Conservation (phyloP, 352 stramenopile genomes). For the Phytophthora europaea region DNA sequence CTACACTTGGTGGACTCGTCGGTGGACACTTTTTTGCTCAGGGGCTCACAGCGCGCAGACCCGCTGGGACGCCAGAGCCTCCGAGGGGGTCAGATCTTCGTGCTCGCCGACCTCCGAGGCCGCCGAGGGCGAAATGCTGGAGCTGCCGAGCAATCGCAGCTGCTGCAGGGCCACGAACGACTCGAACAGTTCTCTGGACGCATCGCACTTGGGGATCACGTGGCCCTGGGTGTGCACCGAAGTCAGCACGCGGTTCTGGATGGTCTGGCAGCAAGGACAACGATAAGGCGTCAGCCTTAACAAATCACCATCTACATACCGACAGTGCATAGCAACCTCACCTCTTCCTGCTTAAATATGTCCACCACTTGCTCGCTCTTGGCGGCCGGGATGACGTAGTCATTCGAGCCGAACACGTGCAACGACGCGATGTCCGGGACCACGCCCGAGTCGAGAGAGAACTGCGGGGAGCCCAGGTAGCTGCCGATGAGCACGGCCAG, state of each 20-base stretch:
- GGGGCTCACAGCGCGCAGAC: constrained; percentile 32
- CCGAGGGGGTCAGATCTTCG: constrained; percentile 31
- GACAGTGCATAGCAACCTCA: constrained; percentile 19
- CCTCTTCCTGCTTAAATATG: constrained; percentile 67
- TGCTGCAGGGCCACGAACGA: constrained; percentile 54
- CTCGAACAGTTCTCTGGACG: constrained; percentile 59
- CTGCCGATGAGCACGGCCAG: constrained; percentile 80
- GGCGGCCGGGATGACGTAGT: constrained; percentile 78
- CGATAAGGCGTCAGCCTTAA: background rate
- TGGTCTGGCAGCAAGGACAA: constrained; percentile 32
- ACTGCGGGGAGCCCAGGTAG: constrained; percentile 75
- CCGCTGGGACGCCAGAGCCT: constrained; percentile 27
- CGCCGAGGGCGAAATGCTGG: constrained; percentile 34
- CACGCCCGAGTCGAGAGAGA: constrained; percentile 62
- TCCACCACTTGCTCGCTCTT: constrained; percentile 80
- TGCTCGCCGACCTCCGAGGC: constrained; percentile 21
- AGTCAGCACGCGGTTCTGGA: constrained; percentile 59
- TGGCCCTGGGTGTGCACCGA: constrained; percentile 81
- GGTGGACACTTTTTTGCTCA: background rate
- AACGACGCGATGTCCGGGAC: constrained; percentile 65
- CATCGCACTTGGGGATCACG: constrained; percentile 81
- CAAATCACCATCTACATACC: background rate
- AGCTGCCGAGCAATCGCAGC: constrained; percentile 27
- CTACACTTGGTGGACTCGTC: constrained; percentile 20
- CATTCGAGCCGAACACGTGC: constrained; percentile 83